Evolutionary conservation across 2,329 filamentous ascomycete species (phyloP).

Genomic region (Xylaria sp.): DNA sequence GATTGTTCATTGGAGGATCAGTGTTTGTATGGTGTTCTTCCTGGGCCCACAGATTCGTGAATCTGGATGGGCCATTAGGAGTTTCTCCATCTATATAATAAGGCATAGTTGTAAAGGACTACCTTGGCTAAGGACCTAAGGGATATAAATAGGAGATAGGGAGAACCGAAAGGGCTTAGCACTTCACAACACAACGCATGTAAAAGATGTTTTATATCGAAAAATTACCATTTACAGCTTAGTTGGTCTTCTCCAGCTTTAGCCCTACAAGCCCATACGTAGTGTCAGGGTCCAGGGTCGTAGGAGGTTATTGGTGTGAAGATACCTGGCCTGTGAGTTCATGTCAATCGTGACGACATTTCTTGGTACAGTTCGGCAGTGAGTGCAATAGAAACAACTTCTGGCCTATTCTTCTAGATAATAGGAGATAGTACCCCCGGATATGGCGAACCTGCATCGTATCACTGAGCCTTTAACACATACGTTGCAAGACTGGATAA

Average conservation of each 20-base stretch:
- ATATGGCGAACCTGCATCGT: background rate
- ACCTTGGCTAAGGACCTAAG: too few species aligned
- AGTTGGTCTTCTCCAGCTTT: too few species aligned
- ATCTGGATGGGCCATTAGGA: slow-evolving; percentile 7
- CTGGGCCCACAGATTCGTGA: slow-evolving; percentile 45
- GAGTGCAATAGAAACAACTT: background rate
- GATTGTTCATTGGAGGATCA: slow-evolving; percentile 35
- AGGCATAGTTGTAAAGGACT: background rate
- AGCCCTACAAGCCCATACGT: too few species aligned
- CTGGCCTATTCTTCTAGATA: background rate
- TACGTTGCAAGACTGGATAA: background rate
- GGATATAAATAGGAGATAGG: background rate
- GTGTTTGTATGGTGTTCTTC: slow-evolving; percentile 46
- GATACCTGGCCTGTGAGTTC: too few species aligned
- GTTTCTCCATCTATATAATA: background rate
- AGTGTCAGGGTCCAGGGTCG: too few species aligned
- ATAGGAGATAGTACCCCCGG: background rate
- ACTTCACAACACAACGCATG: background rate
- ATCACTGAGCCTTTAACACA: background rate
- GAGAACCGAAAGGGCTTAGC: background rate
- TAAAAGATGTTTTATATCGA: too few species aligned
- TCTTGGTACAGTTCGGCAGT: background rate
- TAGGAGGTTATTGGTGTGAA: too few species aligned
- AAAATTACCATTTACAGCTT: too few species aligned
- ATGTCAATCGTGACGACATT: background rate